Evolutionary conservation across 2,329 filamentous ascomycete genomes (phyloP), one percentile per base, ranked within the genome.

Genomic region (Trichoderma sp.): DNA sequence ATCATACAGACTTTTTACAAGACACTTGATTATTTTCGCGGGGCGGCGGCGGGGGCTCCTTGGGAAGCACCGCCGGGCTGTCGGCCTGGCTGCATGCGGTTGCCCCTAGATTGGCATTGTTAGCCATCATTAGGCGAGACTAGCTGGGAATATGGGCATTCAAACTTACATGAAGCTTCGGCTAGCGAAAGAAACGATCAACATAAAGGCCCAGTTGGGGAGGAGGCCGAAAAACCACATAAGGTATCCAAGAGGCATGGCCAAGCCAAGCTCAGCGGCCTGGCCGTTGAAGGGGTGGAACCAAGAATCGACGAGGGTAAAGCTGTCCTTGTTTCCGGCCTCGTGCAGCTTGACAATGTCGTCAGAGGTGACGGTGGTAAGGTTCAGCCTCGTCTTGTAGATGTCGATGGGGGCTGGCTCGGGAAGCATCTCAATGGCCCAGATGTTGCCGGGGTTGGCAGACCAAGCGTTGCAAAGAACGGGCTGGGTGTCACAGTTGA

Each of bases 141-240:
- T 19, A 11, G 4, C 13, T n/a, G 4, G 29, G 35, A 31, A 5
- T 21, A 27, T 5, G 16, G 14, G 40, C 1, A 16, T 47, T 24
- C 19, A 35, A 40, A 85, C 91, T 86, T 83, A 93, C 92, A 94
- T 93, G 80, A 94, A 86, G 69, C 84, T 87, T 77, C 92, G 86
- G 84, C 89, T 93, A 72, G 91, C 76, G 78, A 94, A 89, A 65
- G 90, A 92, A 74, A 95, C 85, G 60, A 87, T 77, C 73, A 95
- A 85, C 92, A 95, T 94, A 76, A 93, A 89, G 68, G 88, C 81
- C 92, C 92, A 95, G 83, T 90, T 89, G 69, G 92, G 87, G 70
- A 93, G 80, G 60, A 91, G 81, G 74, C 86, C 84, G 75, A 92
- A 88, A 72, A 83, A 84, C 87, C 88, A 93, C 74, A 93, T 83